These are phyloP conservation scores for Fusarium musae DNA, from an alignment of 2,329 filamentous ascomycete species.

Conservation along the genomic window DNA sequence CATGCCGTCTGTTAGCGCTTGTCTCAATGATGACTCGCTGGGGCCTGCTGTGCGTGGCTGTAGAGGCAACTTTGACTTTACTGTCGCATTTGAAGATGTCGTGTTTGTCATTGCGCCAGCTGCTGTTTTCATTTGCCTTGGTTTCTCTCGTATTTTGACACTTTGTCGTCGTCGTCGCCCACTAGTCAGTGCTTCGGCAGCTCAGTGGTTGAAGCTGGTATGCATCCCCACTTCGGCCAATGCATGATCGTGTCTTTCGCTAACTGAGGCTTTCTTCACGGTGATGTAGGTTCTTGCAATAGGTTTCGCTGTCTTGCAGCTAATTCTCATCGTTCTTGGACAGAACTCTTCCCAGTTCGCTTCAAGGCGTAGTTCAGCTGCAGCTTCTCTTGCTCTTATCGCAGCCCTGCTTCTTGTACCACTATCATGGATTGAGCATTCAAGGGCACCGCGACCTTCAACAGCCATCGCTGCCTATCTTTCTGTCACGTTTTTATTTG, in stretches of 20 bases:
- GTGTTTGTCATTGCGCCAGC: neutral
- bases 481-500: neutral
- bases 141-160: neutral
- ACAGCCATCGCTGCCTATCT: neutral
- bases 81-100: neutral
- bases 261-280: neutral
- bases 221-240: neutral
- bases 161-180: neutral
- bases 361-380: neutral
- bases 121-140: neutral
- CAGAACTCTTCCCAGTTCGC: neutral
- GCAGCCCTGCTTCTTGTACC: neutral
- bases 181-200: neutral
- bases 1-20: neutral
- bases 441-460: neutral
- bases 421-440: neutral
- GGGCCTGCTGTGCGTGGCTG: neutral
- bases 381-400: neutral
- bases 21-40: neutral
- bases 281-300: neutral
- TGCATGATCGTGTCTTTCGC: accelerated
- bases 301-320: neutral
- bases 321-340: neutral
- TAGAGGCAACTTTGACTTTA: neutral
- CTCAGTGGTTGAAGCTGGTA: neutral